Evolutionary conservation across 2,329 filamentous ascomycete species (phyloP).

Genomic region (Colletotrichum higginsianum): DNA sequence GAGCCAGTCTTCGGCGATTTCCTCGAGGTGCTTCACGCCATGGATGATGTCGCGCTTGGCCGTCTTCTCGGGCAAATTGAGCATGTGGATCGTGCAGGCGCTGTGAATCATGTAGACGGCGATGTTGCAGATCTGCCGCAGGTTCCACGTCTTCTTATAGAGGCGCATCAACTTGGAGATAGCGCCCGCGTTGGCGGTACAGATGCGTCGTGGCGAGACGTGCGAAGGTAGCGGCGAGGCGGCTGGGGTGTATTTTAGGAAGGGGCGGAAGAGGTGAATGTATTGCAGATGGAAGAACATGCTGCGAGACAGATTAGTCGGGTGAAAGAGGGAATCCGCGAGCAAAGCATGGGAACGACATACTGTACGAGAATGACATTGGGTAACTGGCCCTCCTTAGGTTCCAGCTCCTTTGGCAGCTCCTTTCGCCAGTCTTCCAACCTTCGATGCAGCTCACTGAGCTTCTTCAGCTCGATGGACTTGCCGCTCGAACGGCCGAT

Average conservation of each 20-base stretch:
- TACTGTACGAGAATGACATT: slow-evolving; percentile 88
- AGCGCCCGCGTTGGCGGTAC: slow-evolving; percentile 88
- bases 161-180: slow-evolving; percentile 95
- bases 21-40: slow-evolving; percentile 91
- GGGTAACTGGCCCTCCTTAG: slow-evolving; percentile 89
- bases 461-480: slow-evolving; percentile 88
- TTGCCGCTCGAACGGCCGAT: slow-evolving; percentile 78
- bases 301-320: slow-evolving; percentile 63
- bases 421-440: slow-evolving; percentile 91
- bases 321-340: neutral
- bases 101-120: slow-evolving; percentile 96
- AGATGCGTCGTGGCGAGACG: slow-evolving; percentile 91
- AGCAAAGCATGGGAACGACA: slow-evolving; percentile 57
- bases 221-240: slow-evolving; percentile 88
- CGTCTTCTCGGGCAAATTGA: slow-evolving; percentile 94
- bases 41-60: slow-evolving; percentile 91
- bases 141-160: slow-evolving; percentile 92
- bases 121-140: slow-evolving; percentile 96
- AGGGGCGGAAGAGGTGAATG: slow-evolving; percentile 95
- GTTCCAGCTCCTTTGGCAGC: slow-evolving; percentile 88
- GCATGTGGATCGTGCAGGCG: slow-evolving; percentile 92
- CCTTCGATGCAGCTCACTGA: slow-evolving; percentile 91
- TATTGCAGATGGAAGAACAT: slow-evolving; percentile 98
- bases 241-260: slow-evolving; percentile 88
- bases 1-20: slow-evolving; percentile 95